Conservation (phyloP, 768 basidiomycete genomes). For the Amanita brunnescens region DNA sequence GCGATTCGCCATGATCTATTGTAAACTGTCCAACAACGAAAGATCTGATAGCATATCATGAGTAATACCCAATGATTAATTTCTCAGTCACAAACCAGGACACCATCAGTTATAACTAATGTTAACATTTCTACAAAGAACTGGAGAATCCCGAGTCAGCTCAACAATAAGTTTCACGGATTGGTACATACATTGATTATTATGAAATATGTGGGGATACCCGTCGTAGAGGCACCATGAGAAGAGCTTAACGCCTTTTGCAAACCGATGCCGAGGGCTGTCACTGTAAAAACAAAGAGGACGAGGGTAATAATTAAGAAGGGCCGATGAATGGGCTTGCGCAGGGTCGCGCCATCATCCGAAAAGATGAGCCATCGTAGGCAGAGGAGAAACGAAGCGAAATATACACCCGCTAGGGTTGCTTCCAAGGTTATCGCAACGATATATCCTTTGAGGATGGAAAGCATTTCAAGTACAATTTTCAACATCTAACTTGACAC, state of each 20-base stretch:
- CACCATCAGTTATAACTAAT: background rate
- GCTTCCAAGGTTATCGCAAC: background rate
- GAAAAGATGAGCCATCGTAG: background rate
- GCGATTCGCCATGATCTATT: background rate
- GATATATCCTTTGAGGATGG: background rate
- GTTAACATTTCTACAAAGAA: background rate
- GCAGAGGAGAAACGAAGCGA: conserved; percentile 2
- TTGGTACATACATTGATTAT: background rate
- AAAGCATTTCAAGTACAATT: too few relatives aligned
- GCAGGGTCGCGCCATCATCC: background rate
- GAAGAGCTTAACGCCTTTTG: background rate
- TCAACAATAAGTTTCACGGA: background rate
- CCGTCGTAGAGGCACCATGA: too few relatives aligned
- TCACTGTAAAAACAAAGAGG: background rate
- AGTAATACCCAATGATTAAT: too few relatives aligned
- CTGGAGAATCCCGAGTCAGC: background rate
- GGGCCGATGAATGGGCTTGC: background rate
- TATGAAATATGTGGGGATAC: background rate
- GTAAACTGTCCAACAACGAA: conserved; percentile 5
- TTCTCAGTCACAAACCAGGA: background rate
- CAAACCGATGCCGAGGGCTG: background rate
- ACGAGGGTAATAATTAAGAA: background rate
- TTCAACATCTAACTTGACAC: too few relatives aligned
- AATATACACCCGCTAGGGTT: background rate
- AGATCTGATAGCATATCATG: background rate